A percentile compares a stretch with the other conserved stretches of the same genome.
These are phyloP conservation scores for Citrus reticulata DNA, from an alignment of 345 rosid genomes.

Conservation along the genomic window DNA sequence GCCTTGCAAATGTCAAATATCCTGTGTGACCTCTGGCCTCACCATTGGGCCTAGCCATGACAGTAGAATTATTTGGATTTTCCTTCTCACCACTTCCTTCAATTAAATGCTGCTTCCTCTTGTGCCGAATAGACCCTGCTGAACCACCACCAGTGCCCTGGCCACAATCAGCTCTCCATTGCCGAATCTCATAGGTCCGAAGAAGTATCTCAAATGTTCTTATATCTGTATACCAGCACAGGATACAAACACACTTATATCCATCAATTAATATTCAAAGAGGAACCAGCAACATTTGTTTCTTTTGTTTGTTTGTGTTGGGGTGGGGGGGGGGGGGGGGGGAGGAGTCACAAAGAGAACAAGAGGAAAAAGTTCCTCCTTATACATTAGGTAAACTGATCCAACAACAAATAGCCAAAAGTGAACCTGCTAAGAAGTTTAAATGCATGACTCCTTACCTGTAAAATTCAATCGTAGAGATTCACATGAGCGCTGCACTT, in stretches of 20 bases:
- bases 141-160: conserved; percentile 32
- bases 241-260: neutral
- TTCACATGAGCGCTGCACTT: conserved; percentile 90
- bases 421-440: neutral
- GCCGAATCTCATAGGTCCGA: conserved; percentile 76
- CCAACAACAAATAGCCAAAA: neutral
- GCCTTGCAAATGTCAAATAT: conserved; percentile 88
- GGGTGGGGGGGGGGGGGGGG: too few relatives aligned
- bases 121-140: conserved; percentile 45
- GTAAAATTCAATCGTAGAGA: conserved; percentile 63
- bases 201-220: conserved; percentile 88
- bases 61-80: conserved; percentile 22
- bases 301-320: too few relatives aligned
- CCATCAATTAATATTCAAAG: neutral
- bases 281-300: neutral
- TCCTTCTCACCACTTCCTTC: conserved; percentile 30
- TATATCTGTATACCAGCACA: conserved; percentile 49
- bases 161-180: conserved; percentile 41
- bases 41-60: conserved; percentile 73
- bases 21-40: conserved; percentile 97
- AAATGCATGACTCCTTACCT: conserved; percentile 31
- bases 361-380: neutral
- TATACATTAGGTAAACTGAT: neutral
- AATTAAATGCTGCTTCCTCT: conserved; percentile 61
- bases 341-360: neutral